Base-by-base conservation (phyloP, 495 filamentous ascomycete species). In the Penicillium maclennaniae region DNA sequence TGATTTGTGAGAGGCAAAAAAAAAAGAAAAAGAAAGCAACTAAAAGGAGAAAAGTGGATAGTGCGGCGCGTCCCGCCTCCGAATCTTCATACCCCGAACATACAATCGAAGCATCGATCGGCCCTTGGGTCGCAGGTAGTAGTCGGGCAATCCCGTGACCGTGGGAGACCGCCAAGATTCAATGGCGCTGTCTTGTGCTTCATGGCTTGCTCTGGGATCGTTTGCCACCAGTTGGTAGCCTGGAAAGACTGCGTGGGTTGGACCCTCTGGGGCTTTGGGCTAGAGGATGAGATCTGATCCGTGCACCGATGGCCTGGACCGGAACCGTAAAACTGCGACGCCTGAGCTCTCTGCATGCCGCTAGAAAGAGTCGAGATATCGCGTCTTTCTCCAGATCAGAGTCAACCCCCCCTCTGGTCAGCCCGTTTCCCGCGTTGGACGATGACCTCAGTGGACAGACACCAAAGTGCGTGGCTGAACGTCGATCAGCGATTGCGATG, bases 111-210 rank as follows among this genome's bases (percentile, higher is more conserved):
- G 7, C n/a, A 40, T 17, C 38, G 9, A n/a, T 37, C 34, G 34
- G 19, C 9, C 16, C 6, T 50, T 26, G 15, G 20, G 14, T 26
- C 23, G 21, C 12, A 15, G 39, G 38, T n/a, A n/a, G n/a, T n/a
- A n/a, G n/a, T 20, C 10, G 16, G 31, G 38, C 39, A 9, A 23
- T 45, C 34, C 60, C 60, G 57, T 19, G 47, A 36, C 48, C 43
- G 45, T 38, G 58, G 15, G 53, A 58, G 61, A 63, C 49, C 52
- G 59, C 14, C 58, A 61, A 59, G 55, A 58, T 61, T 64, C 49
- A 43, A 61, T 54, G 51, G 52, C 59, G 26, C 38, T 28, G 34
- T 23, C 23, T 23, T 23, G 23, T 23, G 23, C 23, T 36, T 38
- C 28, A 51, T 43, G 37, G n/a, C 31, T 41, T 20, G 47, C 38